Evolutionary conservation across 768 basidiomycete species (phyloP).

Genomic region (Lanmaoa pseudosensibilis): DNA sequence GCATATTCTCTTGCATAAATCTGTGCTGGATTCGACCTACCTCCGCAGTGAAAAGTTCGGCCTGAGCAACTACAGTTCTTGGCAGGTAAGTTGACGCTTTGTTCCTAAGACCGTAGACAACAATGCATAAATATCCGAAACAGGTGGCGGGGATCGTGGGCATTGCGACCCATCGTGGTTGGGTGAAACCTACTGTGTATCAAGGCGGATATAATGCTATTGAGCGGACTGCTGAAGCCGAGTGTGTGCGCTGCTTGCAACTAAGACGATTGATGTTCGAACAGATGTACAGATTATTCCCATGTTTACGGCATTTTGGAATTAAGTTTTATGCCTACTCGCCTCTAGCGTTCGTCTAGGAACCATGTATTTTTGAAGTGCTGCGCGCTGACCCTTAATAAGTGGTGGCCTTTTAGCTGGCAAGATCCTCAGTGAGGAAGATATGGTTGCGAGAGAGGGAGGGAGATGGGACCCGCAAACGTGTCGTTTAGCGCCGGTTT

Average conservation of each 20-base stretch:
- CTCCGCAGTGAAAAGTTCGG: slow-evolving; percentile 15
- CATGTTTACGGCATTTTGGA: slow-evolving; percentile 41
- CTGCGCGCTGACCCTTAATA: neutral
- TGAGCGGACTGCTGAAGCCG: slow-evolving; percentile 39
- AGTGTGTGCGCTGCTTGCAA: slow-evolving; percentile 13
- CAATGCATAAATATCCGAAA: neutral
- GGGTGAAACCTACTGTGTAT: slow-evolving; percentile 50
- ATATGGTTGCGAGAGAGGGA: slow-evolving; percentile 2
- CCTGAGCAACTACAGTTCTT: slow-evolving; percentile 25
- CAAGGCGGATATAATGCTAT: slow-evolving; percentile 50
- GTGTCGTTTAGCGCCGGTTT: neutral
- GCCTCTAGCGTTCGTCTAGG: slow-evolving; percentile 11
- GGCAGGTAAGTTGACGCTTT: slow-evolving; percentile 30
- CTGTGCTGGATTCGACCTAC: neutral
- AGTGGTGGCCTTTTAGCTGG: slow-evolving; percentile 18
- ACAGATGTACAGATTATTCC: slow-evolving; percentile 21
- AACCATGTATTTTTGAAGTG: neutral
- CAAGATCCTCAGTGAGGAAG: slow-evolving; percentile 12
- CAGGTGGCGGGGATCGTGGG: slow-evolving; percentile 46
- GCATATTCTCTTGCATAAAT: neutral
- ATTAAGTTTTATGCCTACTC: slow-evolving; percentile 38
- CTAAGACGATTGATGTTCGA: neutral
- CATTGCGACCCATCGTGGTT: slow-evolving; percentile 44
- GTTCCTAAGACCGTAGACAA: neutral
- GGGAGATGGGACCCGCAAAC: slow-evolving; percentile 21